Base-by-base conservation (phyloP, 495 filamentous ascomycete genomes). In the Aspergillus conjunctus region DNA sequence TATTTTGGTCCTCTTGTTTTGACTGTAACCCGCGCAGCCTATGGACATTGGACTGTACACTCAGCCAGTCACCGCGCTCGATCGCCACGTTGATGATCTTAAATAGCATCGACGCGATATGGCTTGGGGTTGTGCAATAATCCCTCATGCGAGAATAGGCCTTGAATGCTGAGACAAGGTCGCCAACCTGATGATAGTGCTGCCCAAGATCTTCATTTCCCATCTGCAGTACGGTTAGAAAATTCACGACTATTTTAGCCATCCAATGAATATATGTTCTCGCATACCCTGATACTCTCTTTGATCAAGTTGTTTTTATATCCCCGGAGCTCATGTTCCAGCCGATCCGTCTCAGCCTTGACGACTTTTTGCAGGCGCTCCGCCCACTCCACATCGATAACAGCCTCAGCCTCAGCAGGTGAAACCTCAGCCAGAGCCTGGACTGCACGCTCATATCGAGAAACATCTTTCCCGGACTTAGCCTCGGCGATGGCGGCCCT, bases 231-330 rank as follows among this genome's bases (percentile, higher is more conserved):
- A 58, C 26, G 64, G 67, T 67, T 33, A 68, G 56, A 33, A 5
- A 49, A 17, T 15, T 26, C 4, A 41, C 45, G 22, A 30, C 22
- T 17, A 33, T 50, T 52, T 34, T 39, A 20, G 10, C 17, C 15
- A 21, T 17, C 8, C 9, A 31, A 48, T 43, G 21, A 7, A n/a
- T 0, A 49, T 2, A 22, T 20, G 52, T 20, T 41, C n/a, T 32
- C 8, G 63, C 87, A 56, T 81, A 95, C 92, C 67, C 95, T 78
- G 61, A 98, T 97, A 74, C 93, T 97, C 74, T 98, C 94, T 71
- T 97, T 97, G 63, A 98, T 91, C 37, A 98, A 73, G 63, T 98
- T 98, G 66, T 98, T 96, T 73, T 97, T 98, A 76, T 98, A 98
- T 7, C 88, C 90, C 70, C 91, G 91, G 31, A 98, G 75, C 68